Evolutionary conservation across 202 grass and related monocot genomes (phyloP).

Genomic region (Eragrostis tef): DNA sequence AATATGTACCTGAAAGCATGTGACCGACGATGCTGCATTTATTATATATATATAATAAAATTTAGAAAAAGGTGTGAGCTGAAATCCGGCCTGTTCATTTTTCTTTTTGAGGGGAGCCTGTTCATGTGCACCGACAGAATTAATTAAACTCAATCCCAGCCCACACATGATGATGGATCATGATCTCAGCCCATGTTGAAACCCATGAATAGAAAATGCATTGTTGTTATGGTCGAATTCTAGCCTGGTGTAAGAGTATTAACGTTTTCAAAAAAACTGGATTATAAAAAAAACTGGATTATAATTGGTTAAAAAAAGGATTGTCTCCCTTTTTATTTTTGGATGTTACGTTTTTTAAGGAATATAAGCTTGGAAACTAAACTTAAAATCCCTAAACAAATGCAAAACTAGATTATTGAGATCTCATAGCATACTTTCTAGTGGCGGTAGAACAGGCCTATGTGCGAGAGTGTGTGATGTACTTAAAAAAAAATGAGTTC

Average conservation of each 20-base stretch:
- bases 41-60: neutral
- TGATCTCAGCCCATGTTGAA: neutral
- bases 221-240: neutral
- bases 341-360: neutral
- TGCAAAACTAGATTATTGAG: neutral
- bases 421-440: neutral
- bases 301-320: too few species aligned
- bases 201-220: neutral
- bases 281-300: too few species aligned
- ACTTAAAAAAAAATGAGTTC: too few species aligned
- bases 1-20: neutral
- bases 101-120: too few species aligned
- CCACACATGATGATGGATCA: neutral
- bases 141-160: neutral
- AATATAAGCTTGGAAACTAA: neutral
- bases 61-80: neutral
- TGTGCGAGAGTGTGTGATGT: too few species aligned
- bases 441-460: neutral
- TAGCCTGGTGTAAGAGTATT: neutral
- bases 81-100: neutral
- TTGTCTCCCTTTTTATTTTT: neutral
- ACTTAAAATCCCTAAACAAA: neutral
- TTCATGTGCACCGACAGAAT: neutral
- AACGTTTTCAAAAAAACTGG: too few species aligned
- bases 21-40: neutral